These are phyloP conservation scores for Ettlia oleoabundans DNA, from an alignment of 139 green algal species.

Conservation along the genomic window DNA sequence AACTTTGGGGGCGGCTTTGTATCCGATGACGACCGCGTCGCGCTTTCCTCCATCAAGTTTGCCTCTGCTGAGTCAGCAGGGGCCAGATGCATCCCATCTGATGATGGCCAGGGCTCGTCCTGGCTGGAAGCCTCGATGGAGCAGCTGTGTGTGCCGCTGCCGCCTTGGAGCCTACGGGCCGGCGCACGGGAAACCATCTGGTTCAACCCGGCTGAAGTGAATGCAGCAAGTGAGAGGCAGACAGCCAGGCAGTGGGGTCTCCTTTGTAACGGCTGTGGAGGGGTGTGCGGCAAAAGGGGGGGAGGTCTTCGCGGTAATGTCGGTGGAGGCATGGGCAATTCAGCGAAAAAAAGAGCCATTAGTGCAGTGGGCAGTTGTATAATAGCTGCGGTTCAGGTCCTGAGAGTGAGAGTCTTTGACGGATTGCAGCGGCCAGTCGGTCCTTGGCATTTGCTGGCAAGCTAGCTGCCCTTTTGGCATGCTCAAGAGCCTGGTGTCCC, in stretches of 20 bases:
- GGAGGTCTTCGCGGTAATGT: too few relatives aligned
- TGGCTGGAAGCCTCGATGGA: constrained; percentile 41
- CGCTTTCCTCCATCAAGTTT: constrained; percentile 84
- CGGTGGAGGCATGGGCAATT: too few relatives aligned
- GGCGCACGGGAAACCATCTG: constrained; percentile 88
- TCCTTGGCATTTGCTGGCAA: too few relatives aligned
- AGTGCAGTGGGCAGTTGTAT: not conserved
- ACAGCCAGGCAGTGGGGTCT: not conserved
- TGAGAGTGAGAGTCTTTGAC: too few relatives aligned
- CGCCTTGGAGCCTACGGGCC: constrained; percentile 82
- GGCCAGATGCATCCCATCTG: constrained; percentile 8
- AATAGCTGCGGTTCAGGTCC: too few relatives aligned
- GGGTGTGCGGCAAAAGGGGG: too few relatives aligned
- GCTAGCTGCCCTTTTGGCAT: too few relatives aligned
- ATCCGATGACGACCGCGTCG: constrained; percentile 80
- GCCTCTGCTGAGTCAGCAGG: constrained; percentile 68
- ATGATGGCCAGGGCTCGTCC: not conserved
- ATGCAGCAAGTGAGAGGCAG: constrained; percentile 16
- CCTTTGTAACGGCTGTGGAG: not conserved
- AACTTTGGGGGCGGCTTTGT: constrained; percentile 86
- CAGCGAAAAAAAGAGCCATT: too few relatives aligned
- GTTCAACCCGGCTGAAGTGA: constrained; percentile 79
- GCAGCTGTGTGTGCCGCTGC: constrained; percentile 82
- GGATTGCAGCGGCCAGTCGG: too few relatives aligned
- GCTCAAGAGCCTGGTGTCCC: too few relatives aligned